These are phyloP conservation scores for Panicum virgatum DNA, from an alignment of 202 grass and related monocot species.

Conservation along the genomic window DNA sequence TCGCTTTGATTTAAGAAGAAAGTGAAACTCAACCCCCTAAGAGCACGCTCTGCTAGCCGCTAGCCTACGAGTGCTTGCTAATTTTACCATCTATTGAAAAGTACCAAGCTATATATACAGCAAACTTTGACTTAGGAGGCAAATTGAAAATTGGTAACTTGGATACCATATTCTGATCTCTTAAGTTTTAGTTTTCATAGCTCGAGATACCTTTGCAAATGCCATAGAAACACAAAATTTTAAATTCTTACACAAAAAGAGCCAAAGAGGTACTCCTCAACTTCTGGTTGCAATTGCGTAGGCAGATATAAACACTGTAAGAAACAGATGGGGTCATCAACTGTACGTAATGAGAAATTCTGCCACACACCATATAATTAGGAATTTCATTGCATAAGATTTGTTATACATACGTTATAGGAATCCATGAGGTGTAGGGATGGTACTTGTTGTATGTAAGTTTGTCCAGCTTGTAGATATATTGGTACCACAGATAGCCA, in stretches of 20 bases:
- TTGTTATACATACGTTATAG: slow-evolving; percentile 75
- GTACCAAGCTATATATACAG: background rate
- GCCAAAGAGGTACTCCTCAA: slow-evolving; percentile 68
- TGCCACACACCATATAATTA: background rate
- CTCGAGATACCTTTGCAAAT: background rate
- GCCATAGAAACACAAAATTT: background rate
- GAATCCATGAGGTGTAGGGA: slow-evolving; percentile 99
- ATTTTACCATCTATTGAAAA: background rate
- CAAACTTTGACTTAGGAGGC: background rate
- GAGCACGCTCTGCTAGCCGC: too few relatives aligned
- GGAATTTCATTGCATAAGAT: background rate
- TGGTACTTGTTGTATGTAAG: slow-evolving; percentile 91
- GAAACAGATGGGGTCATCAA: slow-evolving; percentile 21
- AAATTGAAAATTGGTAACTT: background rate
- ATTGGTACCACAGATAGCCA: slow-evolving; percentile 86
- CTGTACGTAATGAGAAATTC: background rate
- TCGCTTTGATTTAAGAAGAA: too few relatives aligned
- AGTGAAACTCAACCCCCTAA: too few relatives aligned
- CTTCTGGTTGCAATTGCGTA: slow-evolving; percentile 91
- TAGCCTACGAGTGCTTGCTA: too few relatives aligned
- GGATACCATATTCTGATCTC: background rate
- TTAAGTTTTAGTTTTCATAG: background rate
- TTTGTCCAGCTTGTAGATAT: slow-evolving; percentile 97
- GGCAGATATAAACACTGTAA: slow-evolving; percentile 80
- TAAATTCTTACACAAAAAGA: slow-evolving; percentile 74